Evolutionary conservation across 2,329 filamentous ascomycete genomes (phyloP), one percentile per base, ranked within the genome.

Genomic region (Arthrobotrys sinensis): DNA sequence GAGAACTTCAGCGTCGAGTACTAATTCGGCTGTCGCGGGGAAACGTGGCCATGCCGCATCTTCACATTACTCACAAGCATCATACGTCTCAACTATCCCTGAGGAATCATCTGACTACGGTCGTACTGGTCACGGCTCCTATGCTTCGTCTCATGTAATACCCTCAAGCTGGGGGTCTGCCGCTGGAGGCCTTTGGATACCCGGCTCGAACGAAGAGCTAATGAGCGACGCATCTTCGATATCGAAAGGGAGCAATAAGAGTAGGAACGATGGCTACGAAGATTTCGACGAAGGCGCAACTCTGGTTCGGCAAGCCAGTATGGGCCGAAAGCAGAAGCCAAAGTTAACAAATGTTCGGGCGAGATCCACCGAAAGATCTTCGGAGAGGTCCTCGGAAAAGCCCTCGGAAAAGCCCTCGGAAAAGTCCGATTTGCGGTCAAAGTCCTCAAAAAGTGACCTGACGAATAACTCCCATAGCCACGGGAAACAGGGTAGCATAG

Each of bases 21-120:
- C 83, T 8, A 83, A 82, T 21, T 83, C 83, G 43, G 81, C 83
- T 57, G 81, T 83, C 48, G 80, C 82, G 24, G 82, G 84, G 45
- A 82, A 84, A 57, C 83, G 82, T n/a, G 81, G 80, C n/a, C 72
- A 79, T 53, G 46, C 68, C 10, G 62, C 52, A 38, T 82, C 83
- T 70, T 81, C 82, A 77, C 91, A 91, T 81, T 91, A 85, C 75
- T 83, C 84, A 34, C 84, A 91, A 1, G 88, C 87, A 80, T 85
- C 86, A 11, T 92, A 91, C 0, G 91, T 94, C 28, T 92, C 92
- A 0, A 91, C 92, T 0, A 94, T 94, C 66, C 91, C 90, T 0
- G 92, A 94, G 83, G 92, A 94, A 82, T 89, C 87, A 79, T 87
- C 88, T 0, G 86, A 62, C 81, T 84, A 24, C 82, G 87, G 24